These are phyloP conservation scores for Chlorella sp. DNA, from an alignment of 139 green algal genomes.

Conservation along the genomic window DNA sequence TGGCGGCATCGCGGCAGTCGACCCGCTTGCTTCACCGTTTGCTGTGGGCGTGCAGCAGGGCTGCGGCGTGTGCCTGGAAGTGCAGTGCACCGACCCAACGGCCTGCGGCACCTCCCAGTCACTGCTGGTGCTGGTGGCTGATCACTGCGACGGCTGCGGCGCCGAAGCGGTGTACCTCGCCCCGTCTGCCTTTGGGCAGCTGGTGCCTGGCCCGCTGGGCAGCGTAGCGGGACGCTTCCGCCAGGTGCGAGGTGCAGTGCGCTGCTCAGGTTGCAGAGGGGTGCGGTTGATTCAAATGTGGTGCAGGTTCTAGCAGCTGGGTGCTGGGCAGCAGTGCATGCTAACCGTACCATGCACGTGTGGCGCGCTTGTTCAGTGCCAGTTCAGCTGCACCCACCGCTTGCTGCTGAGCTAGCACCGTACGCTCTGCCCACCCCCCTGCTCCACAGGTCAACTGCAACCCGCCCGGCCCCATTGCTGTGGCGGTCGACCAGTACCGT, in stretches of 20 bases:
- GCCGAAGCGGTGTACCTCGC: neutral
- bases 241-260: neutral
- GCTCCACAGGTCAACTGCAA: neutral
- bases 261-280: no score
- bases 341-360: no score
- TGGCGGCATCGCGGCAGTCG: constrained; percentile 9
- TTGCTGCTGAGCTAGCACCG: neutral
- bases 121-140: constrained; percentile 13
- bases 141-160: constrained; percentile 29
- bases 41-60: constrained; percentile 8
- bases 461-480: constrained; percentile 23
- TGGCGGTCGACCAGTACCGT: constrained; percentile 35
- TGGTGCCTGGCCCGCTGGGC: neutral
- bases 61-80: constrained; percentile 34
- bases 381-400: no score
- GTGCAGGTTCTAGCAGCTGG: no score
- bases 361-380: no score
- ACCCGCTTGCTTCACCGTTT: constrained; percentile 13
- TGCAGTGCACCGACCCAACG: constrained; percentile 9
- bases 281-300: no score
- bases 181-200: neutral
- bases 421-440: neutral
- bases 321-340: no score
- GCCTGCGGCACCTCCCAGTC: neutral
- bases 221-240: constrained; percentile 7